Percentiles rank a stretch among this genome's conserved stretches.
phyloP scores from a whole-genome alignment of 805 yeast species.

The Sugiyamaella floridensis region DNA sequence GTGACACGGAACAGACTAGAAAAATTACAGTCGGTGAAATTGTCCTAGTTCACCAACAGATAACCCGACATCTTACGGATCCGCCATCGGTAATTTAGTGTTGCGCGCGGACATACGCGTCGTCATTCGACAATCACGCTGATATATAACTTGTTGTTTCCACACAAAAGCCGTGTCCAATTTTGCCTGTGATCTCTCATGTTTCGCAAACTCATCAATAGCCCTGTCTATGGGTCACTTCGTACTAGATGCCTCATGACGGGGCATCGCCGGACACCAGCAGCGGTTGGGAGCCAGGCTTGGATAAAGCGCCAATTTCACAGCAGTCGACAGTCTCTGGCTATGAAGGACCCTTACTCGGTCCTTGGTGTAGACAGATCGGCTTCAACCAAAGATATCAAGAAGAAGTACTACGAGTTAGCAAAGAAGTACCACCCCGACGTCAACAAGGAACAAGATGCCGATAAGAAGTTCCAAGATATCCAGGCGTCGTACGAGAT shows the following conservation, averaged over 20 bases:
- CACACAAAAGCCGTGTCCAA: not conserved
- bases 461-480: constrained; percentile 85
- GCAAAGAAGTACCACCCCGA: constrained; percentile 97
- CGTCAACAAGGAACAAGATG: constrained; percentile 82
- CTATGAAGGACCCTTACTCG: constrained; percentile 67
- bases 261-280: not conserved
- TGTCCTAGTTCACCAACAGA: not conserved
- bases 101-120: too few species aligned
- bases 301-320: constrained; percentile 7
- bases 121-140: too few species aligned
- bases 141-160: too few species aligned
- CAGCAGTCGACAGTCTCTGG: constrained; percentile 4
- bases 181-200: not conserved
- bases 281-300: not conserved
- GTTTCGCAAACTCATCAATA: not conserved
- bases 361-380: constrained; percentile 66
- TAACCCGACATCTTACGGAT: too few species aligned
- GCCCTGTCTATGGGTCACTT: not conserved
- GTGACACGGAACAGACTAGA: not conserved
- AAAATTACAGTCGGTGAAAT: not conserved
- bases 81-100: too few species aligned
- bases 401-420: constrained; percentile 86
- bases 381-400: constrained; percentile 79
- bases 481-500: constrained; percentile 93
- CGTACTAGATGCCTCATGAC: not conserved